Evolutionary conservation across 352 stramenopile species (phyloP), one percentile per base, ranked within the genome.

Genomic region (Halophytophthora batemanensis): DNA sequence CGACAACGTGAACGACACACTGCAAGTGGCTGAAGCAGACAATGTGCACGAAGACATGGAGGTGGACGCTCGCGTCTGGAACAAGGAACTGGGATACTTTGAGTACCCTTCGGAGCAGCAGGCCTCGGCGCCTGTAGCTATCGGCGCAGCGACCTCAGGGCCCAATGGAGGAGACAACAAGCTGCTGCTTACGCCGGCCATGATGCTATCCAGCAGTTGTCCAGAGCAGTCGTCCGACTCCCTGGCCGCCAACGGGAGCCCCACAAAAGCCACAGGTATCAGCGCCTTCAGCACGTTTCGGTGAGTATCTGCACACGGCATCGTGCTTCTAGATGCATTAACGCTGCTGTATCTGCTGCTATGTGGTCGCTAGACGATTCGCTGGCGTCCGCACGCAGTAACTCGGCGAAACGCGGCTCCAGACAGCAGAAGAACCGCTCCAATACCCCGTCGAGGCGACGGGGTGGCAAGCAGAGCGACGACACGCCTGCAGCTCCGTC

Each of bases 41-140:
- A 50, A 67, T 23, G 66, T 66, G 46, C 62, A 67, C 38, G 79
- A 90, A 31, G 59, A 73, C 18, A 72, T 90, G 36, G 79, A 93
- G 44, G 66, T 93, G 21, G 82, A 93, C 45, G 82, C 82, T n/a
- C 82, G 82, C 17, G 82, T 93, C 2, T 93, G 82, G 82, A 82
- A 93, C 61, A 82, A 83, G 46, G 66, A 85, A 19, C 74, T 90
- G 18, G 82, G 82, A 22, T 93, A 93, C 51, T 93, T 93, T 44
- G 82, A 87, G 59, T 93, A 93, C 61, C 82, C 82, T 13, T 74
- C 52, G 6, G 75, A 82, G 25, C 49, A 76, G 49, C 43, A 59
- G 12, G 33, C 44, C 17, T 60, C 62, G 14, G 47, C 56, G 0
- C 25, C 35, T 12, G 33, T 53, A 11, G 3, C 41, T 38, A 71